These are phyloP conservation scores for Speleostelium caveatum DNA, from an alignment of 78 protist species.

Conservation along the genomic window DNA sequence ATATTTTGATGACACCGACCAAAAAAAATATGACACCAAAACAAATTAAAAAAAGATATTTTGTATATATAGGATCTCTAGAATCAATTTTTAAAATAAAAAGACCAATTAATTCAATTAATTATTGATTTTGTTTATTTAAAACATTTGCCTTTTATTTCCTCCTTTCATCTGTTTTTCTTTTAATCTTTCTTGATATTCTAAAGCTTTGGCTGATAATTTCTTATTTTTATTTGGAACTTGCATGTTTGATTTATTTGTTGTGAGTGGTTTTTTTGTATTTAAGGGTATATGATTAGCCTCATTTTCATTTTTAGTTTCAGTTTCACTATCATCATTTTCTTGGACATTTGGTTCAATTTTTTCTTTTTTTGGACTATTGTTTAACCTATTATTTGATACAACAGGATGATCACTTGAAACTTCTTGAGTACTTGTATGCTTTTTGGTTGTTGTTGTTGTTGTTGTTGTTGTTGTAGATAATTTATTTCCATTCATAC, in stretches of 20 bases:
- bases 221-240: background rate
- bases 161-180: constrained; percentile 75
- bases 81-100: background rate
- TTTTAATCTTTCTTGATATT: constrained; percentile 43
- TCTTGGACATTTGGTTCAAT: no score
- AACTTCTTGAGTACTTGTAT: background rate
- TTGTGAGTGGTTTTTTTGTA: background rate
- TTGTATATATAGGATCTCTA: background rate
- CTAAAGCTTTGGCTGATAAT: constrained; percentile 17
- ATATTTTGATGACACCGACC: background rate
- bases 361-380: no score
- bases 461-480: background rate
- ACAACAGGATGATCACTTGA: background rate
- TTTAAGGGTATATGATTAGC: background rate
- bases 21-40: background rate
- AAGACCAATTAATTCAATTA: background rate
- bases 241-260: background rate
- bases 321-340: background rate
- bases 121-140: background rate
- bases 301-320: background rate
- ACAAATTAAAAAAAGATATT: background rate
- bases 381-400: no score
- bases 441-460: background rate
- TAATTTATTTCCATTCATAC: background rate
- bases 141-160: constrained; percentile 34